A percentile compares a stretch with the other conserved stretches of the same genome.
Conservation (phyloP, 2,329 filamentous ascomycete genomes). For the Falciphora oryzae region DNA sequence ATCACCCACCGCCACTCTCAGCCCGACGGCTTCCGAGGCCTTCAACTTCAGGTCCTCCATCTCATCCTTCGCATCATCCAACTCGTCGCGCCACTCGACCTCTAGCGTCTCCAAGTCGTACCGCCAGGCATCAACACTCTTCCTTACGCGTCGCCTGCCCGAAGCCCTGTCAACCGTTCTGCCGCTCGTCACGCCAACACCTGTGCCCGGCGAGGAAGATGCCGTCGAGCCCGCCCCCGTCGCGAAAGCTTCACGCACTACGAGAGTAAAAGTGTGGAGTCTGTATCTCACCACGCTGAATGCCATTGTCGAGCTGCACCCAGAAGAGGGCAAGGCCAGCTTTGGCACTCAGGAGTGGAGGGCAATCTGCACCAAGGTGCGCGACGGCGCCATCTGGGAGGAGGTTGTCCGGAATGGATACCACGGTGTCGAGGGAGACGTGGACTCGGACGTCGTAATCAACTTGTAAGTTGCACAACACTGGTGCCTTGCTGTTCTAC, state of each 20-base stretch:
- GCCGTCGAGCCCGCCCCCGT: constrained; percentile 60
- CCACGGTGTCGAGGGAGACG: constrained; percentile 78
- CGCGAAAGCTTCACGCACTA: constrained; percentile 71
- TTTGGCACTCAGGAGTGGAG: constrained; percentile 88
- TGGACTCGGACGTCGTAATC: constrained; percentile 91
- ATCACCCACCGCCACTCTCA: constrained; percentile 37
- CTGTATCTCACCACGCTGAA: constrained; percentile 92
- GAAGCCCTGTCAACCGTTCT: constrained; percentile 83
- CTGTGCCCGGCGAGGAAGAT: constrained; percentile 22
- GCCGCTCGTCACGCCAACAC: constrained; percentile 64
- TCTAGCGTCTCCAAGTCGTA: constrained; percentile 86
- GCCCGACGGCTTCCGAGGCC: constrained; percentile 40
- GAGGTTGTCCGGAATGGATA: constrained; percentile 85
- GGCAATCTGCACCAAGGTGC: constrained; percentile 72
- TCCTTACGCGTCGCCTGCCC: constrained; percentile 85
- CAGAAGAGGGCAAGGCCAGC: constrained; percentile 81
- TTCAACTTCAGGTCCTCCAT: constrained; percentile 52
- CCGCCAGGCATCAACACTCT: constrained; percentile 88
- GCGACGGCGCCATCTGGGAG: constrained; percentile 91
- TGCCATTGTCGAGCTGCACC: constrained; percentile 79
- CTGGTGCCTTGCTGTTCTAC: background rate
- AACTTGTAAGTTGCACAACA: constrained; percentile 57
- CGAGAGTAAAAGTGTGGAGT: constrained; percentile 93
- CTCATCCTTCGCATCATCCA: constrained; percentile 54
- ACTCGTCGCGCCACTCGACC: constrained; percentile 53